Percentiles rank a stretch among this genome's conserved stretches.
These are phyloP conservation scores for Histomonas meleagridis DNA, from an alignment of 208 protist species.

Conservation along the genomic window DNA sequence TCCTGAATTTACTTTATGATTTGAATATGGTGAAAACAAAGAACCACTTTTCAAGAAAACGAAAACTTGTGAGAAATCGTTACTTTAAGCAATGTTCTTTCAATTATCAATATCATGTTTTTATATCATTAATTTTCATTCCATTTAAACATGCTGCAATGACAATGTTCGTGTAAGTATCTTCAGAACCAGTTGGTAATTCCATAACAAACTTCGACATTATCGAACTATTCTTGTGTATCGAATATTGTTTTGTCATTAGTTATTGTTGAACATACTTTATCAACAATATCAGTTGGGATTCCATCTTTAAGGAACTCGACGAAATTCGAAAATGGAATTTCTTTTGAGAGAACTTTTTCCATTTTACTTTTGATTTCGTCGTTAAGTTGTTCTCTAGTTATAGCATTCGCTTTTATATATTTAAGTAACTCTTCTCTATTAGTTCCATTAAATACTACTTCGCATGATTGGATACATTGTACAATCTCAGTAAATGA, in stretches of 20 bases:
- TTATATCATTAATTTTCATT: no score
- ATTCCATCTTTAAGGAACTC: neutral
- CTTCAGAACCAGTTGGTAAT: slow-evolving; percentile 3
- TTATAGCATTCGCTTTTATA: neutral
- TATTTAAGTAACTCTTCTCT: neutral
- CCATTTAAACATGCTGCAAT: neutral
- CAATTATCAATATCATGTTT: no score
- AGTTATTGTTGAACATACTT: neutral
- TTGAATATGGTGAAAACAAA: no score
- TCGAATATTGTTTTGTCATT: neutral
- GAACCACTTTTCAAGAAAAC: no score
- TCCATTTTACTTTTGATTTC: neutral
- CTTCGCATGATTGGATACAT: neutral
- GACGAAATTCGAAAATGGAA: neutral
- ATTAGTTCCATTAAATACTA: neutral
- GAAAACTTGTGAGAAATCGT: no score
- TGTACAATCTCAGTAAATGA: neutral
- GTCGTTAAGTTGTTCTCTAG: no score
- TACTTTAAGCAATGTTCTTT: no score
- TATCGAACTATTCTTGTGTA: no score
- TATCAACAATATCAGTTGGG: neutral
- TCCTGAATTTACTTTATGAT: no score
- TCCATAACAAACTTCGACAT: neutral
- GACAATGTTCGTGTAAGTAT: neutral
- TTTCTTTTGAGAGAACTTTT: neutral